Evolutionary conservation across 441 rosid genomes (phyloP), one percentile per base, ranked within the genome.

Genomic region (Adansonia grandidieri): DNA sequence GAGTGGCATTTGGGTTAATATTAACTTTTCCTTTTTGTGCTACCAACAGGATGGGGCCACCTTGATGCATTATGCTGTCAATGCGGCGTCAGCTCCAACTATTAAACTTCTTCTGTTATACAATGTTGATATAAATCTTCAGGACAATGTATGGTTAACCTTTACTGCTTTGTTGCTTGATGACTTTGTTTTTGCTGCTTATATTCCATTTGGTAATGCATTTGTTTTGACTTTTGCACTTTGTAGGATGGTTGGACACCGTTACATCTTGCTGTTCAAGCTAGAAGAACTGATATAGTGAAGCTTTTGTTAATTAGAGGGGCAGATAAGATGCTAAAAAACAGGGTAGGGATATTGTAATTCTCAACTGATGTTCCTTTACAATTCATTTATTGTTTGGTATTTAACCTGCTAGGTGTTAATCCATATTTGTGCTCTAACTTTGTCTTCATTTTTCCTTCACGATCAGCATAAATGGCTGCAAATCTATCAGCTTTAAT

Each of bases 231-330:
- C 24, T 8, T 77, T 45, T 70, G 14, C 54, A n/a, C 24, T 65
- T 77, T 85, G 77, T 80, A 95, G 98, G 92, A 95, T 79, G 99
- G 98, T 79, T 95, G 99, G 99, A 88, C 98, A 42, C 98, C 99
- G 10, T 80, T 95, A 74, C 99, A 95, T 82, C 91, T 95, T 74
- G 97, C 99, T 67, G 95, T 93, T 81, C 98, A 89, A 87, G 89
- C 89, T 61, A 86, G 85, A 82, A 91, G 98, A 85, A 90, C 92
- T 4, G 99, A 95, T 79, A 72, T 90, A 14, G 90, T 92, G 80
- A 93, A 88, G 83, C 96, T 95, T 50, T 83, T 95, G 78, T 79
- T 95, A 79, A 86, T 91, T 50, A 95, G 91, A 90, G 90, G 97
- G 71, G 99, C 96, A 1, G 91, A 95, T 68, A 83, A 73, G 83